A percentile compares a stretch with the other conserved stretches of the same genome.
phyloP scores from a whole-genome alignment of 305 asterid genomes.

The Euphrasia arctica region DNA sequence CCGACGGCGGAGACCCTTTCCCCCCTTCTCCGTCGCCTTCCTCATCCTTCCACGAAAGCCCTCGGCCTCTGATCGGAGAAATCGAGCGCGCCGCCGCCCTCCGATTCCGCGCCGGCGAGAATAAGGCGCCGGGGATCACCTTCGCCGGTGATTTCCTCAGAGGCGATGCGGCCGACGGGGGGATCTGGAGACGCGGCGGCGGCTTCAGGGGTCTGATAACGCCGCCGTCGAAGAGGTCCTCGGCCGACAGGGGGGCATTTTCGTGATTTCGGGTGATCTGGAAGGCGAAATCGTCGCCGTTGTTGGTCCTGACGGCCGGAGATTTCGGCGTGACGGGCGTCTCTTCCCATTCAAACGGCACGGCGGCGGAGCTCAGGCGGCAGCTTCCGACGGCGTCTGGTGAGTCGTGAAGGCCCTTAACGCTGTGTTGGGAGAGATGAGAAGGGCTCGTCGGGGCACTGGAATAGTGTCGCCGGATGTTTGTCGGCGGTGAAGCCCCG shows the following conservation, averaged over 20 bases:
- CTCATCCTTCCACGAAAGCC: slow-evolving; percentile 31
- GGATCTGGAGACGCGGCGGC: slow-evolving; percentile 48
- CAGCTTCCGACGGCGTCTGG: slow-evolving; percentile 16
- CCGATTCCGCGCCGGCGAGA: slow-evolving; percentile 28
- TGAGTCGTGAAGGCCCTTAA: slow-evolving; percentile 24
- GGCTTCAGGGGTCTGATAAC: slow-evolving; percentile 75
- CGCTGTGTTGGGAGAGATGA: slow-evolving; percentile 34
- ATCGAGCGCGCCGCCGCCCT: slow-evolving; percentile 40
- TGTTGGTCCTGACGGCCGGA: slow-evolving; percentile 22
- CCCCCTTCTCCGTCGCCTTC: slow-evolving; percentile 30
- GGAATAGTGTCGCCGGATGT: slow-evolving; percentile 47
- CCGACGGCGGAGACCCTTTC: slow-evolving; percentile 21
- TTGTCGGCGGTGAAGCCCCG: slow-evolving; percentile 43
- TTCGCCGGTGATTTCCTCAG: slow-evolving; percentile 38
- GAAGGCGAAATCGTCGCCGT: slow-evolving; percentile 54
- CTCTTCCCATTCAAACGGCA: slow-evolving; percentile 61
- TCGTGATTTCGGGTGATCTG: slow-evolving; percentile 63
- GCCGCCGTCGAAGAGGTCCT: slow-evolving; percentile 83
- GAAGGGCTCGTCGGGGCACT: slow-evolving; percentile 81
- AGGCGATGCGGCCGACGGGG: slow-evolving; percentile 3
- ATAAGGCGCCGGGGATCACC: slow-evolving; percentile 42
- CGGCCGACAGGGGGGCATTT: slow-evolving; percentile 49
- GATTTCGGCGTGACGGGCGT: slow-evolving; percentile 46
- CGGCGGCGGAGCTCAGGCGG: slow-evolving; percentile 9
- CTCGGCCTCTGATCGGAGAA: slow-evolving; percentile 49